phyloP scores from a whole-genome alignment of 2,329 filamentous ascomycete species.

The Daldinia sp. region DNA sequence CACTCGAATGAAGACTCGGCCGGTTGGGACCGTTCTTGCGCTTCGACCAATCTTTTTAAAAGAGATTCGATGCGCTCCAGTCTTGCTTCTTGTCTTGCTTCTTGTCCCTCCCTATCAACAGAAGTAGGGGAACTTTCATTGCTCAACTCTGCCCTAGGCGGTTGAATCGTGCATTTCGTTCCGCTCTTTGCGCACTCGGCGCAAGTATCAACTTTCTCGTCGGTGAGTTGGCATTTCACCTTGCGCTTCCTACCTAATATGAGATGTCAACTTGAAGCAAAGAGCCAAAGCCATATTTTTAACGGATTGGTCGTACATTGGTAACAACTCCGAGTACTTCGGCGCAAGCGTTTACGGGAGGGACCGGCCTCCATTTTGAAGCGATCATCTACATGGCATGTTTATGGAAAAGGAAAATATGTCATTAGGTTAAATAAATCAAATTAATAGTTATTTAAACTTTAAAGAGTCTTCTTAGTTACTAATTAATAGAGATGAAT shows the following conservation, averaged over 20 bases:
- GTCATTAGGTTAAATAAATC: no score
- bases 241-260: slow-evolving; percentile 15
- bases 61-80: slow-evolving; percentile 15
- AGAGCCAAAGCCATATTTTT: background rate
- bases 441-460: background rate
- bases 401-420: background rate
- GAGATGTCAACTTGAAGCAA: background rate
- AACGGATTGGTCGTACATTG: slow-evolving; percentile 6
- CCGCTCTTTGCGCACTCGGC: slow-evolving; percentile 12
- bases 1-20: background rate
- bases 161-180: slow-evolving; percentile 3
- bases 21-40: background rate
- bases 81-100: slow-evolving; percentile 12
- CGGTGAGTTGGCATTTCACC: slow-evolving; percentile 17
- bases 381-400: background rate
- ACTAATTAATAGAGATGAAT: no score
- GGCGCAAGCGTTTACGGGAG: slow-evolving; percentile 8
- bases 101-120: background rate
- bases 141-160: background rate
- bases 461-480: no score
- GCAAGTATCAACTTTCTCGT: slow-evolving; percentile 15
- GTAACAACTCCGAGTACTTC: slow-evolving; percentile 13
- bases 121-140: background rate
- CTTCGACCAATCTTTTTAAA: slow-evolving; percentile 4
- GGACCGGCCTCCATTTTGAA: slow-evolving; percentile 3